Base-by-base conservation (phyloP, 139 green algal species). In the Chlorella vulgaris region DNA sequence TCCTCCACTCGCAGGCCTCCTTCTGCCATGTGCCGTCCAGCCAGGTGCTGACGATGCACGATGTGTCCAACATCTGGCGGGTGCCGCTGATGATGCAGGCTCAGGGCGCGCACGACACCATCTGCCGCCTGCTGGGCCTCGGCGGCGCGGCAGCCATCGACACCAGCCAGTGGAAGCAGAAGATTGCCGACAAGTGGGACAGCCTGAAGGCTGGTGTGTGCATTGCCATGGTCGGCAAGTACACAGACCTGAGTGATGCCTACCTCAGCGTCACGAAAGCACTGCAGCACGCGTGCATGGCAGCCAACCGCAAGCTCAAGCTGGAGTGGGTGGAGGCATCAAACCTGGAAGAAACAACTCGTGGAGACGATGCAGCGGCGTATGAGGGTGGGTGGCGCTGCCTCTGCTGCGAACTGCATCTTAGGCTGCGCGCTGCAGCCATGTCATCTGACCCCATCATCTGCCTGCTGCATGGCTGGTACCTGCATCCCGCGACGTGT, bases 61-160 rank as follows among this genome's bases (percentile, higher is more conserved):
- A 99, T 65, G 97, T 99, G 19, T 94, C 85, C 86, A 99, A 99
- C 91, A 99, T 99, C 82, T 99, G 96, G 97, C 94, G 98, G n/a
- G 90, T 96, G 60, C 85, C 84, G 47, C 60, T 86, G 63, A 92
- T 96, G 80, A 90, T 92, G 93, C 86, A 94, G 80, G 93, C 98
- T 40, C 91, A 99, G 88, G 82, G 81, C 26, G 93, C 90, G 24
- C 93, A 97, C 82, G 76, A 88, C 7, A 90, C 93, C 36, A 86
- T 97, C 36, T 93, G 93, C 77, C 73, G 84, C 43, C 84, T 93
- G n/a, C 90, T 98, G n/a, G 76, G 81, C 8, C 83, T 97, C 58
- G 42, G 63, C 0, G 81, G 86, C 4, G 85, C 88, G 18, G 83
- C 86, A 4, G 80, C 63, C 33, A 90, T 97, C 68, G 89, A 97